A percentile compares a stretch with the other conserved stretches of the same genome.
Evolutionary conservation across 768 basidiomycete species (phyloP).

Genomic region (Calocybe indica): DNA sequence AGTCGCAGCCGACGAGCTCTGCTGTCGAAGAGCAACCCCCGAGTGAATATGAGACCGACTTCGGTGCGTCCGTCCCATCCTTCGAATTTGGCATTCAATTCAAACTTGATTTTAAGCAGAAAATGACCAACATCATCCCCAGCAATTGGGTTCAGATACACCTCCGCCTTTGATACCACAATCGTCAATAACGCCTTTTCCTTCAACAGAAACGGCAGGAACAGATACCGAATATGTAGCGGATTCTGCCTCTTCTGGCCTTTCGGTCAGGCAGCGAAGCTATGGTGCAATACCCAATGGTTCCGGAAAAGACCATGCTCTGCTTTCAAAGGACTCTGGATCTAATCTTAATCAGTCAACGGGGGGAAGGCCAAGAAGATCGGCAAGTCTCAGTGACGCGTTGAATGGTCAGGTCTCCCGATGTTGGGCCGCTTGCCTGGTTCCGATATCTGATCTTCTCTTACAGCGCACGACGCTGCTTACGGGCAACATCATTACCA

Average conservation of each 20-base stretch:
- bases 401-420: constrained; percentile 25
- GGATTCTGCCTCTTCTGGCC: constrained; percentile 7
- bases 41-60: constrained; percentile 30
- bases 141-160: too few species aligned
- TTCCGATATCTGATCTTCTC: constrained; percentile 5
- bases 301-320: constrained; percentile 4
- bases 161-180: too few species aligned
- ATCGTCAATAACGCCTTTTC: constrained; percentile 15
- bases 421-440: constrained; percentile 7
- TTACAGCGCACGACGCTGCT: constrained; percentile 25
- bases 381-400: constrained; percentile 74
- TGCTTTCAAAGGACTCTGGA: not conserved
- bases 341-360: constrained; percentile 32
- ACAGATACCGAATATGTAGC: not conserved
- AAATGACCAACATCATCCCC: constrained; percentile 8
- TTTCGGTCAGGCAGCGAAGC: constrained; percentile 16
- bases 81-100: constrained; percentile 1
- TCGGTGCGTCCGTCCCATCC: constrained; percentile 19
- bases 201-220: constrained; percentile 9
- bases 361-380: constrained; percentile 57
- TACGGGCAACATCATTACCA: constrained; percentile 13
- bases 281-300: constrained; percentile 19
- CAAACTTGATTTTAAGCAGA: constrained; percentile 8
- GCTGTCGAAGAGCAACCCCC: constrained; percentile 21
- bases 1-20: constrained; percentile 31